Base-by-base conservation (phyloP, 2,329 filamentous ascomycete genomes). In the Aureobasidium leucospermi region DNA sequence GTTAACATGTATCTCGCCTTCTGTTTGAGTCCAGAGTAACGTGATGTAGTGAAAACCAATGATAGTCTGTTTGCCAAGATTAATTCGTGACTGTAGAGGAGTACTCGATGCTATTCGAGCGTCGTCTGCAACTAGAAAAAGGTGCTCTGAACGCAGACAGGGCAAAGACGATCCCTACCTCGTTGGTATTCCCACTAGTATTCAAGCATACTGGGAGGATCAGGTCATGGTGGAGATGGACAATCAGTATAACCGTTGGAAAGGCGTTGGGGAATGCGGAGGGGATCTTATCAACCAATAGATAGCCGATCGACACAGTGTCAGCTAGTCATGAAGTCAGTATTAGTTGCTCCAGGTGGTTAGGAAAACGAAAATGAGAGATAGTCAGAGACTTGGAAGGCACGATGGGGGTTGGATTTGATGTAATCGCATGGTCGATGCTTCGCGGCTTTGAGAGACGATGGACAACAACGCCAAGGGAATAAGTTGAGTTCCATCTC, bases 191-290 rank as follows among this genome's bases (percentile, higher is more conserved):
- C 29, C 7, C 9, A 13, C 29, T 10, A 39, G 3, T 8, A 23
- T 16, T 15, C n/a, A 23, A 16, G 23, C 13, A 23, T 42, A 15
- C 32, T 32, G 13, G 23, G n/a, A 42, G n/a, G 2, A 11, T 46
- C 51, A 55, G 52, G 16, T 39, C 41, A 57, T 46, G 41, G 52
- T 57, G 52, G 52, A 57, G 52, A 36, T 9, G 34, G 15, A 47
- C 4, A 47, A 34, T 19, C 52, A 43, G 39, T 57, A 46, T 28
- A 57, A 46, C 52, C 41, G 52, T 57, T 57, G 31, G 10, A 38
- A 10, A 36, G 9, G 39, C 52, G 52, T 57, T 57, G 31, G 6
- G n/a, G 6, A 46, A 46, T 8, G 8, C 28, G 6, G 16, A 46
- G 29, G 16, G 29, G 16, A 46, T 46, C 32, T n/a, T 36, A 46